Evolutionary conservation across 192 early-diverging fungal genomes (phyloP), one percentile per base, ranked within the genome.

Genomic region (Gaertneriomyces semiglobifer): DNA sequence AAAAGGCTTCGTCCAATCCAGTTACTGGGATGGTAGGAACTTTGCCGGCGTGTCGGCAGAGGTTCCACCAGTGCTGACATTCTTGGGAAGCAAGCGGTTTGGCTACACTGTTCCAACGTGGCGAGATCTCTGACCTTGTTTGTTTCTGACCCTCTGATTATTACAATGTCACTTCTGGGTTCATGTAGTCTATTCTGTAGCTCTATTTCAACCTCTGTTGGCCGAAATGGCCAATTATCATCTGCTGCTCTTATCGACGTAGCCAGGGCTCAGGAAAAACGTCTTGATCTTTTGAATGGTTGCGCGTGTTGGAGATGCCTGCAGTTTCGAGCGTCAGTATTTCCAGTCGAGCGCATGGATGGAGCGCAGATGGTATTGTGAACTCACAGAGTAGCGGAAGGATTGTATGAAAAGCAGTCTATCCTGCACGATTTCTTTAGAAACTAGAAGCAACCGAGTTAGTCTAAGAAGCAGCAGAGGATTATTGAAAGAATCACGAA

Each of bases 261-360:
- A 12, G 48, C 48, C 14, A 18, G 74, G 71, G 46, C 81, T 82
- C 77, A 89, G 84, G 60, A 93, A 93, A 72, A 78, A 84, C 0
- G 80, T 79, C 60, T 91, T 90, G 53, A 93, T 72, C 62, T 84
- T 89, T 69, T 90, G 89, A 20, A 93, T 71, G 19, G 90, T 93
- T 7, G 86, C 88, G 18, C 90, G 80, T 6, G 89, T 84, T 9
- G 89, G 91, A 43, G 85, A 79, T 2, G 91, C 86, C 79, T 84
- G 50, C 16, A 48, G 62, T 33, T 19, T 42, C 7, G 7, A 63
- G 44, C 60, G 20, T 53, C n/a, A 68, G 53, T 12, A 46, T 51
- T 10, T n/a, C 11, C 8, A 44, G 62, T 44, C 53, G 43, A 14
- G 20, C n/a, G 42, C 60, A 64, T 18, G 38, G 8, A n/a, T 12